Percentiles rank a stretch among this genome's conserved stretches.
Evolutionary conservation across 139 green algal species (phyloP).

Genomic region (Axilococcus clingmanii): DNA sequence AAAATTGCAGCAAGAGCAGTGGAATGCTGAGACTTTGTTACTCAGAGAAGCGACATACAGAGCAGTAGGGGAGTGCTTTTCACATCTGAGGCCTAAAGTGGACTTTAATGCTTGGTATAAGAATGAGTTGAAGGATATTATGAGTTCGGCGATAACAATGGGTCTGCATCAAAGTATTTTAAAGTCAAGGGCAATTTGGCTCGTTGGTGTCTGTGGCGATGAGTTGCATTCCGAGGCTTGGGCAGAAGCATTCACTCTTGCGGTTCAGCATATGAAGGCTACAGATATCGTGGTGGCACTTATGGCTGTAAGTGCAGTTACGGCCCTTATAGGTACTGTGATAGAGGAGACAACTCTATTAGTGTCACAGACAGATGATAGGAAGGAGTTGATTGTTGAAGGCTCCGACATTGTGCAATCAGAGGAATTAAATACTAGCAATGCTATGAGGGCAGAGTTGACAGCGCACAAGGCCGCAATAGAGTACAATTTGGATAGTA

Average conservation of each 20-base stretch:
- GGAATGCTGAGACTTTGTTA: slow-evolving; percentile 32
- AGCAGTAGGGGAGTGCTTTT: slow-evolving; percentile 62
- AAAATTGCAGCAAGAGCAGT: slow-evolving; percentile 7
- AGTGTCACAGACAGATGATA: slow-evolving; percentile 7
- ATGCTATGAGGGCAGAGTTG: slow-evolving; percentile 8
- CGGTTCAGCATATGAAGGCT: slow-evolving; percentile 33
- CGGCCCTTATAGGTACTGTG: slow-evolving; percentile 36
- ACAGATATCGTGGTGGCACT: slow-evolving; percentile 57
- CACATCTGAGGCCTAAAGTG: slow-evolving; percentile 45
- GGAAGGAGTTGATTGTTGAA: slow-evolving; percentile 16
- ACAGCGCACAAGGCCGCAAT: slow-evolving; percentile 24
- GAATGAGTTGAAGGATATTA: slow-evolving; percentile 41
- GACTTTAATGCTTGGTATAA: slow-evolving; percentile 56
- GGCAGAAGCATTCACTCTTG: slow-evolving; percentile 36
- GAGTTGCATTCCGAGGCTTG: slow-evolving; percentile 43
- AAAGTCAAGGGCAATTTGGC: slow-evolving; percentile 58
- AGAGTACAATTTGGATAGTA: slow-evolving; percentile 10
- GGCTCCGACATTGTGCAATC: background rate
- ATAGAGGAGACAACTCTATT: slow-evolving; percentile 56
- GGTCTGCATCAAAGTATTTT: slow-evolving; percentile 28
- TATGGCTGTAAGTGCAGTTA: slow-evolving; percentile 36
- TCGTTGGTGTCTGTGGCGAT: slow-evolving; percentile 56
- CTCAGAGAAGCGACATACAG: slow-evolving; percentile 56
- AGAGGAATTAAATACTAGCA: background rate
- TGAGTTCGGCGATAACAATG: slow-evolving; percentile 12